Evolutionary conservation across 225 moss, liverwort and hornwort genomes (phyloP), one percentile per base, ranked within the genome.

Genomic region (Physcomitrellopsis africana): DNA sequence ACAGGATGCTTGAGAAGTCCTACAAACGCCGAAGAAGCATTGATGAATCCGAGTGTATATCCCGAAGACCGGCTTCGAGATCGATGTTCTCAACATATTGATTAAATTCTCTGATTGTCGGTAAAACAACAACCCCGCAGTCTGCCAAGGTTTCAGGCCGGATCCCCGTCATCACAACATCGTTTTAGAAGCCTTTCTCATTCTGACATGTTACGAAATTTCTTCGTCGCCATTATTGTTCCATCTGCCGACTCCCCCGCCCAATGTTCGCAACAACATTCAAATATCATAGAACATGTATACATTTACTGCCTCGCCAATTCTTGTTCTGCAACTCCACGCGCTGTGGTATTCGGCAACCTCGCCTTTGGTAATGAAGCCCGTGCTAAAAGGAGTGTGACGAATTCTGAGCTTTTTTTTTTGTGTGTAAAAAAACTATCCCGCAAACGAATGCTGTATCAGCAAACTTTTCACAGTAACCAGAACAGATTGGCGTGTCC

Each of bases 81-180:
- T 82, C 72, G 11, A 44, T 67, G 68, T 87, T 83, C 47, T 85
- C n/a, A n/a, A n/a, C n/a, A n/a, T n/a, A n/a, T n/a, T n/a, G n/a
- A n/a, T n/a, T n/a, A n/a, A n/a, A 86, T 55, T 11, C 80, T 83
- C 59, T 84, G 69, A 7, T 81, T 74, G 41, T 80, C 84, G 49
- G 55, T 72, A n/a, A 86, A 37, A 46, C 89, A 84, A 72, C 89
- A 86, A 43, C 86, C 86, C 69, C 82, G 78, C 4, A 89, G 67
- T 68, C 81, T 82, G 26, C 81, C 69, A 22, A 86, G 65, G 63
- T 89, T 75, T 14, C 76, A 60, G 56, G 89, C 19, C 77, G 77
- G 58, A 89, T 83, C 18, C 86, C 86, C 7, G 84, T 84, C 22
- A 89, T 85, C n/a, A 86, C 73, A 45, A 86, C 76, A 56, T 89